A percentile compares a stretch with the other conserved stretches of the same genome.
Evolutionary conservation across 345 rosid species (phyloP).

Genomic region (Eucalyptus curtisii): DNA sequence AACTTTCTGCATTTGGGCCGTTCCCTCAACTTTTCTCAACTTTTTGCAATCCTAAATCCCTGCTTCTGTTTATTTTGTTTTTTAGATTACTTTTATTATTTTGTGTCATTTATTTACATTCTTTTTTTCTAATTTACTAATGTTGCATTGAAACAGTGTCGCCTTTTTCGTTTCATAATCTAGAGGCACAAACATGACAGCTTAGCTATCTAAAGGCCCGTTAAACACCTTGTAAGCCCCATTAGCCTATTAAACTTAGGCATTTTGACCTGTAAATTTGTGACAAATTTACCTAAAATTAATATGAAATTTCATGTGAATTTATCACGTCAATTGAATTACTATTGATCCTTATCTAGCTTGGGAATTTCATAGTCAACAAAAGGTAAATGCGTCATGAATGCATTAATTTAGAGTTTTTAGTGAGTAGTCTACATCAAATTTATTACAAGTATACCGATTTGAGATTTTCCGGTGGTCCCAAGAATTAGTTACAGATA

Average conservation of each 20-base stretch:
- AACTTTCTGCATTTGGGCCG: neutral
- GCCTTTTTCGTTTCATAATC: neutral
- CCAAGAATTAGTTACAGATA: fast-evolving
- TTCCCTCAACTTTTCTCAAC: neutral
- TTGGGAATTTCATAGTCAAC: fast-evolving
- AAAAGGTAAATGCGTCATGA: too few relatives aligned
- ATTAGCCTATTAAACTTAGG: neutral
- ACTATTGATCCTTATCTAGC: too few relatives aligned
- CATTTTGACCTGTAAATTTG: fast-evolving
- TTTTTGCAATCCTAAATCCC: neutral
- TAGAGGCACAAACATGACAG: neutral
- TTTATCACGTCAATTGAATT: fast-evolving
- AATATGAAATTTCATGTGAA: too few relatives aligned
- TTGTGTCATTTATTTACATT: neutral
- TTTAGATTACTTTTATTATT: neutral
- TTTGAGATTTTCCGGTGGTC: fast-evolving
- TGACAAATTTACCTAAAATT: fast-evolving
- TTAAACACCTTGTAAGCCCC: neutral
- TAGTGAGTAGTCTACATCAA: fast-evolving
- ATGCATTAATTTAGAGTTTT: too few relatives aligned
- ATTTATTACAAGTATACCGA: fast-evolving
- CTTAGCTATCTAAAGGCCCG: neutral
- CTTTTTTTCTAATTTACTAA: neutral
- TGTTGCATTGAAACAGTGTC: neutral
- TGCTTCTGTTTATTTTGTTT: neutral